Conservation (phyloP, 1,139 yeast species). For the Hemisphaericaspora lyxosophila region DNA sequence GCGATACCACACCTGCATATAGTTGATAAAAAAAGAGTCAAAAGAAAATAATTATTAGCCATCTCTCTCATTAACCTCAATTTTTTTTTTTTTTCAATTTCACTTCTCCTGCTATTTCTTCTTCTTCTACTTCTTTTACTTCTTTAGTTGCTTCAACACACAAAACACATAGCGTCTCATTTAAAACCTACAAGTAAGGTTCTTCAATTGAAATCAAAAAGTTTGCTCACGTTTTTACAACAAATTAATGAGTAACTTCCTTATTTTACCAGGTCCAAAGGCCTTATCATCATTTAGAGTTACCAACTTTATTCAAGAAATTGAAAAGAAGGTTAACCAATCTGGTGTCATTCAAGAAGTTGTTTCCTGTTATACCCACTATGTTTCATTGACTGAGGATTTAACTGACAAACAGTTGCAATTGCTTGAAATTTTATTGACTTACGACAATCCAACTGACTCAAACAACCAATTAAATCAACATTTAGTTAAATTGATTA, state of each 20-base stretch:
- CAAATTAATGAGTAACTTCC: constrained; percentile 25
- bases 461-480: constrained; percentile 46
- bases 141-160: constrained; percentile 2
- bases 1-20: too few species aligned
- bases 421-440: constrained; percentile 63
- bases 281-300: constrained; percentile 89
- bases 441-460: constrained; percentile 73
- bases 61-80: not conserved
- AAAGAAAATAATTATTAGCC: not conserved
- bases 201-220: constrained; percentile 1
- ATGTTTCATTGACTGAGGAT: constrained; percentile 56
- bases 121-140: not conserved
- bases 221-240: not conserved
- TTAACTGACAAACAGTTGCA: constrained; percentile 37
- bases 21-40: too few species aligned
- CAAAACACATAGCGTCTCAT: not conserved
- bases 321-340: constrained; percentile 67
- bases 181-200: not conserved
- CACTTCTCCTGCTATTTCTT: not conserved
- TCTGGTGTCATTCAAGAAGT: constrained; percentile 62
- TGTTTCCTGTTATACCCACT: constrained; percentile 78
- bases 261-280: constrained; percentile 83
- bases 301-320: constrained; percentile 65
- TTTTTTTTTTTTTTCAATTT: not conserved
- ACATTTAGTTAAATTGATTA: constrained; percentile 38